Conservation (phyloP, 2,329 filamentous ascomycete species). For the Neoscytalidium dimidiatum region DNA sequence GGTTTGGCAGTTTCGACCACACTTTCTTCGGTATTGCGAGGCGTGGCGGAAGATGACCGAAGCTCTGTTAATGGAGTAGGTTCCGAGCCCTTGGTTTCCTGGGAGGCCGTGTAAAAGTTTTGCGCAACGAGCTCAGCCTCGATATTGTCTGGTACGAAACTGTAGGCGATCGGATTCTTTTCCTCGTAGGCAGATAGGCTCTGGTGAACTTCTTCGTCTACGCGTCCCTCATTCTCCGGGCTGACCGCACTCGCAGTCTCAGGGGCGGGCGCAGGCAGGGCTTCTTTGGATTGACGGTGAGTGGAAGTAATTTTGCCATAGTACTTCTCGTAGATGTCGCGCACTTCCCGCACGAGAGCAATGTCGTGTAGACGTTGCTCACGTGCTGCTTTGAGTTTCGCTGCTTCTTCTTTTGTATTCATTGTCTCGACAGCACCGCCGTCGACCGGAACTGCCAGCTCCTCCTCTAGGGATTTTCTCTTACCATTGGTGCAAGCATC, state of each 20-base stretch:
- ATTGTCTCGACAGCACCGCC: conserved; percentile 11
- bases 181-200: conserved; percentile 8
- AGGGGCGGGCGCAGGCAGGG: neutral
- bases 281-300: conserved; percentile 9
- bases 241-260: neutral
- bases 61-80: neutral
- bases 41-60: neutral
- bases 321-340: conserved; percentile 44
- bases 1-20: neutral
- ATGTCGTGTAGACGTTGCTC: conserved; percentile 32
- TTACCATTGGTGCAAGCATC: conserved; percentile 6
- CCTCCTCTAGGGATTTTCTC: conserved; percentile 18
- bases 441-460: conserved; percentile 10
- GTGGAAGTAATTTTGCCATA: conserved; percentile 40
- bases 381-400: conserved; percentile 23
- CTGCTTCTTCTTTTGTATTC: neutral
- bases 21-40: neutral
- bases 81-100: too few relatives aligned
- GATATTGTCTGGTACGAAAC: conserved; percentile 10
- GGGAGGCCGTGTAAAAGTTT: neutral
- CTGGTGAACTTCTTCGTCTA: conserved; percentile 13
- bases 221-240: neutral
- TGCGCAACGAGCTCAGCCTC: conserved; percentile 6
- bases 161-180: conserved; percentile 1
- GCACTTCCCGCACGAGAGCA: conserved; percentile 40